Conservation (phyloP, 1,284 basidiomycete genomes). For the Meira nashicola region DNA sequence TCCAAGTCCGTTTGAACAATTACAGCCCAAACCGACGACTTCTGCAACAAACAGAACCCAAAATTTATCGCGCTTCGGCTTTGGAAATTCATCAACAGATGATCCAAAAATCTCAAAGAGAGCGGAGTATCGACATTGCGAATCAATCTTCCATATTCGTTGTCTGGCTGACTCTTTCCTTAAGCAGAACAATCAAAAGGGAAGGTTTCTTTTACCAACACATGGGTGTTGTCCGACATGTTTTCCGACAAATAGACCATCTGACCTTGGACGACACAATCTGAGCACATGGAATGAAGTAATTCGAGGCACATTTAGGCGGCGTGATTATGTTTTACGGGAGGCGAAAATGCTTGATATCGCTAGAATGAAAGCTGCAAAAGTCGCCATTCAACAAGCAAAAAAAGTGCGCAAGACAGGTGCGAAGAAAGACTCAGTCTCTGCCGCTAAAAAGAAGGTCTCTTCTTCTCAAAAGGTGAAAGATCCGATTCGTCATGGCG, state of each 20-base stretch:
- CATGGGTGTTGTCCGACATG: conserved; percentile 26
- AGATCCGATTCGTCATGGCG: too few relatives aligned
- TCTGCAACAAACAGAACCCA: conserved; percentile 17
- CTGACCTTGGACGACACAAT: background rate
- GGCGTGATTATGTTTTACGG: conserved; percentile 2
- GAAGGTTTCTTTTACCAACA: conserved; percentile 23
- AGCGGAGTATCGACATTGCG: conserved; percentile 54
- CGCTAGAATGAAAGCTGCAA: too few relatives aligned
- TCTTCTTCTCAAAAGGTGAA: too few relatives aligned
- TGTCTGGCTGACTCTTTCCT: conserved; percentile 68
- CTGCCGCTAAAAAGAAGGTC: too few relatives aligned
- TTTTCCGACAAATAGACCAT: background rate
- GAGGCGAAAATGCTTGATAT: too few relatives aligned
- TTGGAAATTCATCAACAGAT: background rate
- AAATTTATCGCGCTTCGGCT: conserved; percentile 13
- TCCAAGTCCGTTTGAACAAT: conserved; percentile 51
- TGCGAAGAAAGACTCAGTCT: too few relatives aligned
- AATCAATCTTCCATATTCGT: conserved; percentile 62
- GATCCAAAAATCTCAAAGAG: too few relatives aligned
- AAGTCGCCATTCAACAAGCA: too few relatives aligned
- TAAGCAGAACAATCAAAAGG: background rate
- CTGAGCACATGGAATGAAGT: conserved; percentile 29
- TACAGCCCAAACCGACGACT: conserved; percentile 17
- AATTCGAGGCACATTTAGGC: conserved; percentile 24
- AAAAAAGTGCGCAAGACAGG: too few relatives aligned